These are phyloP conservation scores for Medicago truncatula DNA, from an alignment of 306 rosid species.

Conservation along the genomic window DNA sequence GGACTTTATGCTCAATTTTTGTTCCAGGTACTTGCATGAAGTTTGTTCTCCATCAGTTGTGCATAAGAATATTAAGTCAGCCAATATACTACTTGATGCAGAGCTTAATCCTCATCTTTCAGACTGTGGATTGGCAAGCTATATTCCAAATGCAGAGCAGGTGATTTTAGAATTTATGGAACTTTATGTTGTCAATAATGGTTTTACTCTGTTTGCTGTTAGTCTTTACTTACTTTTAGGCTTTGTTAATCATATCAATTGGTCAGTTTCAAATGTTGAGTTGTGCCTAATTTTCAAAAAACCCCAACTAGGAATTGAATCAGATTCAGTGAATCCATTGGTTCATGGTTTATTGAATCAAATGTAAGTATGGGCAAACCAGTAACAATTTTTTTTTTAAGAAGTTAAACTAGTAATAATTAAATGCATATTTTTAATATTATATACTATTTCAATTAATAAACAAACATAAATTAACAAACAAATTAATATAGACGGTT, in stretches of 20 bases:
- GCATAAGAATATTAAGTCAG: constrained; percentile 87
- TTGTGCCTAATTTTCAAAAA: too few relatives aligned
- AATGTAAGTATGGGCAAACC: background rate
- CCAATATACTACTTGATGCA: constrained; percentile 82
- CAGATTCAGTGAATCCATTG: too few relatives aligned
- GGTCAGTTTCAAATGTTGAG: too few relatives aligned
- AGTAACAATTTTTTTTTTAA: background rate
- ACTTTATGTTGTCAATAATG: background rate
- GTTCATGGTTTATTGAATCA: too few relatives aligned
- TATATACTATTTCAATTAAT: too few relatives aligned
- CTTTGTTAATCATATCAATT: too few relatives aligned
- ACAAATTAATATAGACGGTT: background rate
- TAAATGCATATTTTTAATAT: too few relatives aligned
- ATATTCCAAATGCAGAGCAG: constrained; percentile 75
- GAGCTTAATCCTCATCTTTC: constrained; percentile 98
- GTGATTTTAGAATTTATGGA: constrained; percentile 47
- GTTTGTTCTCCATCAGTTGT: constrained; percentile 90
- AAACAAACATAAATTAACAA: background rate
- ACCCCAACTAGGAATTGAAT: too few relatives aligned
- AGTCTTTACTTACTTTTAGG: too few relatives aligned
- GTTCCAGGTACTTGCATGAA: constrained; percentile 95
- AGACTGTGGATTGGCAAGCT: constrained; percentile 85
- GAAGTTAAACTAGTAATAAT: background rate
- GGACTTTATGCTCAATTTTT: constrained; percentile 31
- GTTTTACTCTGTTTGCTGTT: too few relatives aligned